Evolutionary conservation across 176 grass and related monocot genomes (phyloP), one percentile per base, ranked within the genome.

Genomic region (Themeda triandra): DNA sequence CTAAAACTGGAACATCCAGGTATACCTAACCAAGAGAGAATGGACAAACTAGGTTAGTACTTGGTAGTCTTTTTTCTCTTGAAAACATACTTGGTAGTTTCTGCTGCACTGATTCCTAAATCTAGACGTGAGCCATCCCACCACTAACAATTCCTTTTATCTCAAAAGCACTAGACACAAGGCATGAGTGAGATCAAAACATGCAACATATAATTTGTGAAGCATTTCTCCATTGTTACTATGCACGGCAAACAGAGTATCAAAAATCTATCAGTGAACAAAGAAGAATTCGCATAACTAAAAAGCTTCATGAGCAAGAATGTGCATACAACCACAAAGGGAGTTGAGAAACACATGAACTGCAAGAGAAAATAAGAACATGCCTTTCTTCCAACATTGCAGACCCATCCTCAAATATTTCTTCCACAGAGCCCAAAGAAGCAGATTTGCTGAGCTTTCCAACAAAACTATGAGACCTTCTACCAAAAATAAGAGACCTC

Each of bases 351-450:
- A 19, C 75, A 76, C 29, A 88, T 66, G 69, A 63, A 74, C 3
- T 36, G 74, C 58, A 62, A 76, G 58, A 75, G 51, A 54, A 81
- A 66, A 24, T 39, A 23, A 85, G 75, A 63, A 65, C 75, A 69
- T 85, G 84, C 96, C 96, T 98, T 93, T 95, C 90, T 90, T 98
- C 96, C 80, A 98, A 85, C 85, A 92, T 87, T 81, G 96, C 96
- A 81, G 96, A 98, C 11, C 96, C 93, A 49, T 95, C 93, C 89
- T 98, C 96, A 75, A 98, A 95, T 78, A 98, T 71, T 92, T 95
- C 92, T 84, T 98, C 96, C 9, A 98, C 87, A 68, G 89, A 84
- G 8, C 85, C 80, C 85, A 95, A 83, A 69, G 89, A 91, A 78
- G 86, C 78, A 83, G 85, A 83, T 74, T 76, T 90, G 77, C 77